Conservation (phyloP, 345 rosid species). For the Hirschfeldia incana region DNA sequence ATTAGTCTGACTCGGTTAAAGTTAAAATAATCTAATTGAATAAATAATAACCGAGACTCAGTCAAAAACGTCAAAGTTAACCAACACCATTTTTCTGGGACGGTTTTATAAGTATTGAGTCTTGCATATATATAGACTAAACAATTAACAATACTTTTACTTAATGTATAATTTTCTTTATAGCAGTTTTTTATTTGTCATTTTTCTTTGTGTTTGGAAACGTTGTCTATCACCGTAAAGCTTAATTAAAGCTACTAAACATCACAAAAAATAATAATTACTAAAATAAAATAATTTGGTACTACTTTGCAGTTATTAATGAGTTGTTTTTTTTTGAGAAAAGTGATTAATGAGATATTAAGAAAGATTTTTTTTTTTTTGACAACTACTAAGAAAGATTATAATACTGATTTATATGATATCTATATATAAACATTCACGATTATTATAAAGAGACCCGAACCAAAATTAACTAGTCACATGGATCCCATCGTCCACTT, state of each 20-base stretch:
- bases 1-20: conserved; percentile 4
- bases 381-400: too few relatives aligned
- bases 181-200: too few relatives aligned
- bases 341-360: too few relatives aligned
- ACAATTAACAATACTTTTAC: neutral
- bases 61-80: neutral
- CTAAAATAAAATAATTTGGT: too few relatives aligned
- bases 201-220: neutral
- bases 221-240: neutral
- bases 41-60: neutral
- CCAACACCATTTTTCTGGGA: neutral
- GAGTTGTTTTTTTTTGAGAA: too few relatives aligned
- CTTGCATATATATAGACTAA: neutral
- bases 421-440: too few relatives aligned
- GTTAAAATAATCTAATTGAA: neutral
- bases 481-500: neutral
- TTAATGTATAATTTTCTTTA: too few relatives aligned
- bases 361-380: too few relatives aligned
- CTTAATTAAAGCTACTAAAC: neutral
- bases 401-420: too few relatives aligned
- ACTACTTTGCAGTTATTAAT: too few relatives aligned
- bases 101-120: neutral
- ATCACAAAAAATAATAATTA: neutral
- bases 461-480: neutral
- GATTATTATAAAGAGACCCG: neutral